Conservation (phyloP, 257 asterid genomes). For the Eucommia ulmoides region DNA sequence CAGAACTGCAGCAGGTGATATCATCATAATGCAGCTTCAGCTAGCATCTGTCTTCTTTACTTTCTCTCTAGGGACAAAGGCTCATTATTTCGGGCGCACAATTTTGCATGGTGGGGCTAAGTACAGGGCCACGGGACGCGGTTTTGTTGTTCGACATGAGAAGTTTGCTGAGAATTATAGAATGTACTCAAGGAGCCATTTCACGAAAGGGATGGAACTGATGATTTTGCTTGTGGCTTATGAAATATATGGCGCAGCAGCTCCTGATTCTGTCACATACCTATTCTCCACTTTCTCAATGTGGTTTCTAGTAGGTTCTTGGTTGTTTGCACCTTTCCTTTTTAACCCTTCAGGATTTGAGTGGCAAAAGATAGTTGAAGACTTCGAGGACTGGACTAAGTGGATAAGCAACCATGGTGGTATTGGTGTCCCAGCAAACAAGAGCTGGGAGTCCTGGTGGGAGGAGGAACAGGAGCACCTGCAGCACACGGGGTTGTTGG, state of each 20-base stretch:
- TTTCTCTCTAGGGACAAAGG: constrained; percentile 89
- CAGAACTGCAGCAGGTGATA: constrained; percentile 69
- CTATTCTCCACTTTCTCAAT: constrained; percentile 39
- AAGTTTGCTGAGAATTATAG: constrained; percentile 87
- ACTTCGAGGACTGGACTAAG: constrained; percentile 85
- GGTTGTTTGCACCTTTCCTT: constrained; percentile 88
- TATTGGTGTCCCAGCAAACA: constrained; percentile 73
- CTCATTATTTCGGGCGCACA: constrained; percentile 90
- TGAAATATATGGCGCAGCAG: constrained; percentile 39
- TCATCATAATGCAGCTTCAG: constrained; percentile 89
- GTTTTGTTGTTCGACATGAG: constrained; percentile 87
- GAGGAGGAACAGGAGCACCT: constrained; percentile 91
- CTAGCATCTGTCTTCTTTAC: constrained; percentile 88
- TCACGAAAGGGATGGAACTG: constrained; percentile 77
- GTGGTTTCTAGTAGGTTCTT: constrained; percentile 83
- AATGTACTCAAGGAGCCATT: constrained; percentile 93
- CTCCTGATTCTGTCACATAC: constrained; percentile 16
- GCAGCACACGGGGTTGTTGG: constrained; percentile 48
- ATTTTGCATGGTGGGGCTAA: constrained; percentile 89
- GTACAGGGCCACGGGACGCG: constrained; percentile 98
- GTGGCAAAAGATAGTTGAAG: constrained; percentile 97
- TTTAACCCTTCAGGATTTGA: constrained; percentile 95
- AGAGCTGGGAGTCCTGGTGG: constrained; percentile 99
- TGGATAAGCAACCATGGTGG: constrained; percentile 81
- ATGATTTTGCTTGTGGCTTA: constrained; percentile 60